phyloP scores from a whole-genome alignment of 148 eudicot species.

The Cornus controversa region DNA sequence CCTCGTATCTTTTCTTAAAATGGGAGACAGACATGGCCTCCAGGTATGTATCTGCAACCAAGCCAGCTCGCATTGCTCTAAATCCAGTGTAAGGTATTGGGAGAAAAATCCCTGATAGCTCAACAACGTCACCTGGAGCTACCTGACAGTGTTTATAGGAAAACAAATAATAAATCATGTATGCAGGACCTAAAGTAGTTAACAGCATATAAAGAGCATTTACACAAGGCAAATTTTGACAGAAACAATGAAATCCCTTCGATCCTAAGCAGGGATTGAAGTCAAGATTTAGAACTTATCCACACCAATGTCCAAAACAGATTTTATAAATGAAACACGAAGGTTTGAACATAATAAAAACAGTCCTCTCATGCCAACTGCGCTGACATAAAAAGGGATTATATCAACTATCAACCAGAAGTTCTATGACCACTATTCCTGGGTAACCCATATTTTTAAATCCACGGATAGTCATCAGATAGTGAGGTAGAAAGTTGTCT shows the following conservation, averaged over 20 bases:
- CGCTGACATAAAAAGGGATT: background rate
- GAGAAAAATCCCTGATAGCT: slow-evolving; percentile 89
- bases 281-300: background rate
- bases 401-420: background rate
- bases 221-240: background rate
- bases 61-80: slow-evolving; percentile 96
- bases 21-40: slow-evolving; percentile 97
- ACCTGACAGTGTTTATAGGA: slow-evolving; percentile 44
- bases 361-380: background rate
- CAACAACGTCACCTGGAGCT: slow-evolving; percentile 95
- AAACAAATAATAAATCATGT: background rate
- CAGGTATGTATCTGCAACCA: slow-evolving; percentile 98
- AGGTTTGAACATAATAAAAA: background rate
- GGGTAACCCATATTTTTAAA: background rate
- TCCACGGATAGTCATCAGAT: background rate
- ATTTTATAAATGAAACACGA: no score
- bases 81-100: slow-evolving; percentile 98
- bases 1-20: slow-evolving; percentile 97
- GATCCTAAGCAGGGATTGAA: background rate
- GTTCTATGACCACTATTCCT: background rate
- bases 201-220: background rate
- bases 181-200: background rate
- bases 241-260: background rate
- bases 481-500: background rate
- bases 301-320: background rate